Evolutionary conservation across 805 yeast species (phyloP), one percentile per base, ranked within the genome.

Genomic region (Isabelozyma pseudorhagii): DNA sequence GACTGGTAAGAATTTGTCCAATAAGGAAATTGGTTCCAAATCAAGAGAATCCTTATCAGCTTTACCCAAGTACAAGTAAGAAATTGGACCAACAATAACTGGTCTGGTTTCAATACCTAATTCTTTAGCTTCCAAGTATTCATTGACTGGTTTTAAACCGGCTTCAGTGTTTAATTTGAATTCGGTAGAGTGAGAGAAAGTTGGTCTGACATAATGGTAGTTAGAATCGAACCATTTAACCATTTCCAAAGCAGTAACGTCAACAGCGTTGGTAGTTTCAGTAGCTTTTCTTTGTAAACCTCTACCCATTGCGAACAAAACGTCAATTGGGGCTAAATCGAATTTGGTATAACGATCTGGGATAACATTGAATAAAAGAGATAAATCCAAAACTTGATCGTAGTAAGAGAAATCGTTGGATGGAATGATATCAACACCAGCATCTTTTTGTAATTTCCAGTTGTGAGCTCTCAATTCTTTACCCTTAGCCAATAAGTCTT

Each of bases 191-290:
- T 91, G 85, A 50, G 97, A 88, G 82, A 94, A 92, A 61, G 99
- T 94, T 76, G 99, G 99, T 83, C 99, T 89, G 68, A 94, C 98
- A 75, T 94, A 94, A 79, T 94, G 99, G 89, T 94, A 94, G 90
- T 94, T 94, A 59, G 97, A 89, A 78, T 94, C 99, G 66, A 94
- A 94, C 99, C 99, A 94, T 83, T 94, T 94, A 64, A 94, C 99
- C 99, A 94, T 94, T 84, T 94, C 96, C 72, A 90, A 83, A 65
- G 99, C 99, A 56, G 98, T 93, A 54, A 94, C 99, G 75, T 94
- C 99, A 63, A 94, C 97, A 61, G 96, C 96, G 63, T 86, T 82
- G 54, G 84, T 72, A 59, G 91, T 69, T 63, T 87, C 96, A 60
- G 96, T 87, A 60, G 96, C 96, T 76, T 87, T 85, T 80, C 94